Conservation (phyloP, 306 rosid species). For the Lotus japonicus region DNA sequence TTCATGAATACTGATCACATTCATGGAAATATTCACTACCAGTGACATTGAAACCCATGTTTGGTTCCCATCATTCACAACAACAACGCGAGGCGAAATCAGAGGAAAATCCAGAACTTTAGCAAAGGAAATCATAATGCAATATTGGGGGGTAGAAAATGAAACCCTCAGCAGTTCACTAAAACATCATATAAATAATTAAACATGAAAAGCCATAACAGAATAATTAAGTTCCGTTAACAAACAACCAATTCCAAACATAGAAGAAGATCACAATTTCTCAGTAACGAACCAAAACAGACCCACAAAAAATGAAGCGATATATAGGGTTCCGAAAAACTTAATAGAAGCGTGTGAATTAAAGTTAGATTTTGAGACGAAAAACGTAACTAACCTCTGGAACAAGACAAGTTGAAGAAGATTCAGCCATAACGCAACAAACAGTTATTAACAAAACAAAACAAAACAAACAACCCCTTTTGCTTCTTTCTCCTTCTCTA, state of each 20-base stretch:
- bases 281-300: constrained; percentile 24
- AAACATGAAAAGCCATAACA: not conserved
- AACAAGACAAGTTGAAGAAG: constrained; percentile 45
- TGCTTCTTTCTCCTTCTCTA: not conserved
- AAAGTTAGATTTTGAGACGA: no score
- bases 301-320: not conserved
- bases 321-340: no score
- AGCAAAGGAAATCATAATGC: not conserved
- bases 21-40: constrained; percentile 29
- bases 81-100: constrained; percentile 16
- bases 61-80: constrained; percentile 7
- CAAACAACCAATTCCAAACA: constrained; percentile 8
- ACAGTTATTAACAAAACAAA: not conserved
- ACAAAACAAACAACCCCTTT: not conserved
- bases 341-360: no score
- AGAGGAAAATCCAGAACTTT: constrained; percentile 1
- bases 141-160: not conserved
- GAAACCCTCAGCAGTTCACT: not conserved
- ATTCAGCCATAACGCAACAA: constrained; percentile 50
- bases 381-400: constrained; percentile 59
- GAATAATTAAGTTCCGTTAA: constrained; percentile 11
- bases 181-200: not conserved
- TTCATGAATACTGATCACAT: not conserved
- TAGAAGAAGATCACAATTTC: not conserved
- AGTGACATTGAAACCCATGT: constrained; percentile 24